Evolutionary conservation across 768 basidiomycete species (phyloP), one percentile per base, ranked within the genome.

Genomic region (Botryobasidium botryosum): DNA sequence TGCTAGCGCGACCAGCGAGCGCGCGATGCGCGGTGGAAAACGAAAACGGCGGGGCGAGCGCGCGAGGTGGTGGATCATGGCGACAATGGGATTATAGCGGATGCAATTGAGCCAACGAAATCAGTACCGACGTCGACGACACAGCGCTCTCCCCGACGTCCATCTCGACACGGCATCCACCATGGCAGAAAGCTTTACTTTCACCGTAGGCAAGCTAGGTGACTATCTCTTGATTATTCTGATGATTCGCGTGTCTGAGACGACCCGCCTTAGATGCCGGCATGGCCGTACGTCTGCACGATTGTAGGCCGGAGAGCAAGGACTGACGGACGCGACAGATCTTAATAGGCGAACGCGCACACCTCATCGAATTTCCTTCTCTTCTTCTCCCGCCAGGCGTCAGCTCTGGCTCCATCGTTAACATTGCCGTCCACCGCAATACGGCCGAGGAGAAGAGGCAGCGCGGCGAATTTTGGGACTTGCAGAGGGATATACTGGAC

Each of bases 281-380:
- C 53, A 88, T 88, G 87, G 87, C 88, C 59, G 88, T 90, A 66
- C 42, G 68, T n/a, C 15, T n/a, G 23, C n/a, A 29, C 10, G 20
- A 27, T 27, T 21, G 42, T 42, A 23, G 44, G 24, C 10, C 23
- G 26, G 35, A 27, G 33, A 13, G 43, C 46, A 31, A 35, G 26
- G 3, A 13, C 35, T 43, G 28, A 17, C 13, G 32, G 21, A 43
- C 23, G 15, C 8, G 35, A 18, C 44, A 88, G 87, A 91, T 94
- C 52, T 71, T 92, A 1, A 71, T 96, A 12, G 90, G 92, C 13
- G 87, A 86, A 59, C 74, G 87, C 35, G 91, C 91, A 15, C 92
- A 97, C 57, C 70, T 97, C 28, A 92, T 99, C 54, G 92, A 99
- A 62, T 99, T 97, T 60, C 94, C 94, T 1, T 97, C 94, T 0